A percentile compares a stretch with the other conserved stretches of the same genome.
These are phyloP conservation scores for Entomortierella beljakovae DNA, from an alignment of 192 early-diverging fungal species.

Conservation along the genomic window DNA sequence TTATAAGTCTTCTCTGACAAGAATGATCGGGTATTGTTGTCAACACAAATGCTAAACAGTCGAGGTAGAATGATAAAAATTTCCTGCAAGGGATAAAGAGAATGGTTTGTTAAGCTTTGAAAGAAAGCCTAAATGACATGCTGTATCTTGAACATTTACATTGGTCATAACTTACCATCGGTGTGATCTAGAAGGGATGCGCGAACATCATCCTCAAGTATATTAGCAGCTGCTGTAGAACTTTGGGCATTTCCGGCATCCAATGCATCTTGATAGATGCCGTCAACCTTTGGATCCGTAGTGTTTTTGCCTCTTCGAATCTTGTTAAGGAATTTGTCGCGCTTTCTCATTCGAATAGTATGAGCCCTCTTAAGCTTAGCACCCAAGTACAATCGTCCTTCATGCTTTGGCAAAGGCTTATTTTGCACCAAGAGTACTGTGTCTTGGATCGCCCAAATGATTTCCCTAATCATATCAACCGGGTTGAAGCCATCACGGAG, in stretches of 20 bases:
- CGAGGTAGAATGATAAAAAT: slow-evolving; percentile 3
- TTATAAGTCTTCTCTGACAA: too few species aligned
- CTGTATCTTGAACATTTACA: too few species aligned
- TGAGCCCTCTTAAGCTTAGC: slow-evolving; percentile 31
- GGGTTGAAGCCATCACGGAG: slow-evolving; percentile 52
- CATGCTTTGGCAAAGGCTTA: slow-evolving; percentile 25
- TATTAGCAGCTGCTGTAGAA: background rate
- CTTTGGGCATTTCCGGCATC: background rate
- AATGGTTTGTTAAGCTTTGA: too few species aligned
- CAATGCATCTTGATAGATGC: slow-evolving; percentile 7
- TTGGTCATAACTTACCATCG: slow-evolving; percentile 16
- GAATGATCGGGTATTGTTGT: too few species aligned
- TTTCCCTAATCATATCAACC: slow-evolving; percentile 48
- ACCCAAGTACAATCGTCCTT: slow-evolving; percentile 17
- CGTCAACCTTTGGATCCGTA: slow-evolving; percentile 12
- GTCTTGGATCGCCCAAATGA: slow-evolving; percentile 40
- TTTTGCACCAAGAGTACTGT: slow-evolving; percentile 24
- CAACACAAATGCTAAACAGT: too few species aligned
- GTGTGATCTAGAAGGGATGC: slow-evolving; percentile 14
- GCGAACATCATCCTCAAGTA: slow-evolving; percentile 1
- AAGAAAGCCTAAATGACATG: too few species aligned
- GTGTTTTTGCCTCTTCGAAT: background rate
- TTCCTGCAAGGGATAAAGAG: too few species aligned
- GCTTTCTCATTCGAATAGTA: slow-evolving; percentile 27
- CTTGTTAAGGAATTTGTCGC: slow-evolving; percentile 23